These are phyloP conservation scores for Saccharomyces mikatae DNA, from an alignment of 805 yeast species.

Conservation along the genomic window DNA sequence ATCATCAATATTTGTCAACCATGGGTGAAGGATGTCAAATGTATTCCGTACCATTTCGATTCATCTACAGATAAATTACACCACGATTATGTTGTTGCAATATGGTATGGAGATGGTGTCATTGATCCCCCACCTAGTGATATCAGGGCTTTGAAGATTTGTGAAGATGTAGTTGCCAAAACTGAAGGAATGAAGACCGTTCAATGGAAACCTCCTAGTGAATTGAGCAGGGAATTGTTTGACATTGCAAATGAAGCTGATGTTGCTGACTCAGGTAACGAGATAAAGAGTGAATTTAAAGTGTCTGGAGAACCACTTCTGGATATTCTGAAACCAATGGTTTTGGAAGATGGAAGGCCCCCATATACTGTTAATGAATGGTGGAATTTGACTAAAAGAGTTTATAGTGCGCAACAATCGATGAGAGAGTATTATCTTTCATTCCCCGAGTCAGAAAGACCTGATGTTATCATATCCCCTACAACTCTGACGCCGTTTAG, in stretches of 20 bases:
- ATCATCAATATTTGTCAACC: conserved; percentile 13
- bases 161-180: conserved; percentile 6
- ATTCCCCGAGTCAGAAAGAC: conserved; percentile 6
- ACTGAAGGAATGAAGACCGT: conserved; percentile 11
- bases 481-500: conserved; percentile 10
- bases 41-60: conserved; percentile 10
- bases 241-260: conserved; percentile 12
- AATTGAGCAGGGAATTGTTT: conserved; percentile 7
- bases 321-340: conserved; percentile 10
- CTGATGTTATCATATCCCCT: conserved; percentile 8
- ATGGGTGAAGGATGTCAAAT: conserved; percentile 9
- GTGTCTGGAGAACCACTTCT: conserved; percentile 11
- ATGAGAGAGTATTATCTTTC: conserved; percentile 11
- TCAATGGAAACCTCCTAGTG: conserved; percentile 12
- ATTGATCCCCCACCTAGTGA: conserved; percentile 14
- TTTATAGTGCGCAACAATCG: conserved; percentile 7
- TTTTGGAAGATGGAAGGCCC: conserved; percentile 1
- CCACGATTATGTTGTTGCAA: conserved; percentile 8
- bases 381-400: conserved; percentile 12
- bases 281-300: conserved; percentile 9
- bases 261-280: conserved; percentile 14
- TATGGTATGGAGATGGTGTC: conserved; percentile 15
- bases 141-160: conserved; percentile 11
- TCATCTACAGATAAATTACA: neutral
- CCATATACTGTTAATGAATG: conserved; percentile 12